Base-by-base conservation (phyloP, 2,329 filamentous ascomycete species). In the Hypomyces perniciosus region DNA sequence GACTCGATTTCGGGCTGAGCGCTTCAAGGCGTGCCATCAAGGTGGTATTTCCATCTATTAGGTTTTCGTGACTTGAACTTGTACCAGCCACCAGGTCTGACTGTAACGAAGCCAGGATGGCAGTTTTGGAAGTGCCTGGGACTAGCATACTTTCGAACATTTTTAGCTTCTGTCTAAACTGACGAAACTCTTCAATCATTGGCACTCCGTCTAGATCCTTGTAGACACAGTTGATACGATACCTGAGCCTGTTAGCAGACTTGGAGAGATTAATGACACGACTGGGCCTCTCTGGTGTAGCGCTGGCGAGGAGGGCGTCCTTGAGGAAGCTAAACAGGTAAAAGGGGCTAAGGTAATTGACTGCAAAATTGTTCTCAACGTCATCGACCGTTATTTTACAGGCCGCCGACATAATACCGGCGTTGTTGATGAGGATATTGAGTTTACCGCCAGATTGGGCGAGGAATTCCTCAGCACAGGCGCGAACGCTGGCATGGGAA, bases 331-430 rank as follows among this genome's bases (percentile, higher is more conserved):
- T 65, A 56, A 77, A 73, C 12, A 81, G 67, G 0, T 80, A 68
- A 63, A 81, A 81, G 55, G 80, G 75, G 7, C 65, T 69, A 2
- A 83, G 62, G 57, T 81, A 72, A 59, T 81, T 80, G 6, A 69
- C 73, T 33, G 70, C 77, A 52, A 81, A 74, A 50, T 81, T 77
- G 0, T 60, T 59, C 56, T 65, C 62, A 31, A 57, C 55, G 8
- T 60, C 61, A 12, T 62, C 61, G 10, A 46, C 47, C 6, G 57
- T 58, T 13, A 53, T 42, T 5, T 44, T 45, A 30, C 55, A 50
- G 10, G 54, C 56, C 8, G 39, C 45, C 4, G 48, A 44, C 52
- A 57, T 54, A 27, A 58, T 49, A 29, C 60, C 61, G 26, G 58
- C 57, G 31, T 60, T 60, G 40, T 45, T 20, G 20, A 20, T 20